Percentiles rank a stretch among this genome's conserved stretches.
Conservation (phyloP, 768 basidiomycete genomes). For the Cystofilobasidium bisporidii region DNA sequence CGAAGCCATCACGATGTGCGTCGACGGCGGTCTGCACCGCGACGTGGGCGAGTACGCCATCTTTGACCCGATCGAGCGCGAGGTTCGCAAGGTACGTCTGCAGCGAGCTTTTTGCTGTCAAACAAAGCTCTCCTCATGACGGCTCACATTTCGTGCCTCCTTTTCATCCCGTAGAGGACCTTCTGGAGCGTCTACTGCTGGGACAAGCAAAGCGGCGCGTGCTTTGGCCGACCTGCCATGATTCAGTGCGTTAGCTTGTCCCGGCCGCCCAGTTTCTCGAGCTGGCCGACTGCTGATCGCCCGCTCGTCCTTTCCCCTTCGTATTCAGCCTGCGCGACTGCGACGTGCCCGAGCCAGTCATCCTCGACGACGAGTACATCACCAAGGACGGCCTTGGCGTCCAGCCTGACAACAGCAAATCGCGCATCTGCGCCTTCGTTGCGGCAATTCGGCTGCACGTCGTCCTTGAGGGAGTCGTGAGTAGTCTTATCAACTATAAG, state of each 20-base stretch:
- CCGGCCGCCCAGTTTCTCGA: no score
- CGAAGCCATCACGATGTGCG: conserved; percentile 69
- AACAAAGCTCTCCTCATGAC: no score
- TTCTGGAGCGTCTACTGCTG: conserved; percentile 96
- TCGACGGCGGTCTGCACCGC: conserved; percentile 82
- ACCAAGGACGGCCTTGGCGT: conserved; percentile 54
- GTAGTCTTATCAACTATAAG: not conserved
- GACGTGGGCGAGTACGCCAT: conserved; percentile 61
- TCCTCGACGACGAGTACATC: conserved; percentile 83
- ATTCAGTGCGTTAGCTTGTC: conserved; percentile 46
- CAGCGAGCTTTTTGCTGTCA: not conserved
- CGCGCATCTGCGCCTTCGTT: conserved; percentile 72
- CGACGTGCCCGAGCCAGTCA: conserved; percentile 75
- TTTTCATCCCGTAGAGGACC: conserved; percentile 51
- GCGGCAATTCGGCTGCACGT: conserved; percentile 67
- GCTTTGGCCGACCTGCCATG: conserved; percentile 80
- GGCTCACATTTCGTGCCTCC: no score
- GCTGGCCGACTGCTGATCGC: no score
- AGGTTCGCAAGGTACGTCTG: conserved; percentile 60
- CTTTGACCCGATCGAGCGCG: conserved; percentile 81
- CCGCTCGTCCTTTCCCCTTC: no score
- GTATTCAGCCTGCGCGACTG: conserved; percentile 64
- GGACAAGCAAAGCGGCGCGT: conserved; percentile 81
- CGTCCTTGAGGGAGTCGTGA: conserved; percentile 54
- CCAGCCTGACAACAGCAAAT: conserved; percentile 63